Percentiles rank a stretch among this genome's conserved stretches.
Evolutionary conservation across 2,329 filamentous ascomycete species (phyloP).

Genomic region (Calonectria leucothoes): DNA sequence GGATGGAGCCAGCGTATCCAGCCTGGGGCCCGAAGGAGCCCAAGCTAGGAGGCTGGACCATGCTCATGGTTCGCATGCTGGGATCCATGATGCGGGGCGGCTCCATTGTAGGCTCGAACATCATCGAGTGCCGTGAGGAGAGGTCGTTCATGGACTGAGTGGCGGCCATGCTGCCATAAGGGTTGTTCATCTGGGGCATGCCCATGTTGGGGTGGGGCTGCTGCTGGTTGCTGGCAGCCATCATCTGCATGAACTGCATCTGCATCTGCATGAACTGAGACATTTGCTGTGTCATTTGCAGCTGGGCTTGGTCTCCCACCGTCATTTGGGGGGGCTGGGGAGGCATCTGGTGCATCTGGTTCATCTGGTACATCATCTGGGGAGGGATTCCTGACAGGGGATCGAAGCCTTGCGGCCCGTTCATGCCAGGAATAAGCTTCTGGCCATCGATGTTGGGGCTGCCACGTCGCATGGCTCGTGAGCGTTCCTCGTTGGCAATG

Average conservation of each 20-base stretch:
- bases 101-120: constrained; percentile 60
- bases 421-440: constrained; percentile 50
- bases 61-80: constrained; percentile 80
- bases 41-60: constrained; percentile 73
- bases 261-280: constrained; percentile 92
- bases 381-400: constrained; percentile 61
- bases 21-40: constrained; percentile 67
- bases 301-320: constrained; percentile 77
- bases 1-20: constrained; percentile 46
- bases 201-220: constrained; percentile 36
- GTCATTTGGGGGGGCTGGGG: constrained; percentile 57
- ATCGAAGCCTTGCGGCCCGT: constrained; percentile 57
- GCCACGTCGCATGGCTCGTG: constrained; percentile 80
- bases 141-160: constrained; percentile 59
- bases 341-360: constrained; percentile 51
- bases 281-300: constrained; percentile 88
- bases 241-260: constrained; percentile 94
- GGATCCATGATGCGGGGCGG: constrained; percentile 54
- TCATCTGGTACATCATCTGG: constrained; percentile 54
- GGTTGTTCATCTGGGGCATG: constrained; percentile 42
- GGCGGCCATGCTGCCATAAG: constrained; percentile 42
- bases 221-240: constrained; percentile 57
- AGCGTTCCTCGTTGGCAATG: constrained; percentile 86
- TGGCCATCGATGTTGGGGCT: constrained; percentile 76
- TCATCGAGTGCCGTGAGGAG: constrained; percentile 57